Percentiles rank a stretch among this genome's conserved stretches.
Evolutionary conservation across 768 basidiomycete species (phyloP).

Genomic region (Gyrodon lividus): DNA sequence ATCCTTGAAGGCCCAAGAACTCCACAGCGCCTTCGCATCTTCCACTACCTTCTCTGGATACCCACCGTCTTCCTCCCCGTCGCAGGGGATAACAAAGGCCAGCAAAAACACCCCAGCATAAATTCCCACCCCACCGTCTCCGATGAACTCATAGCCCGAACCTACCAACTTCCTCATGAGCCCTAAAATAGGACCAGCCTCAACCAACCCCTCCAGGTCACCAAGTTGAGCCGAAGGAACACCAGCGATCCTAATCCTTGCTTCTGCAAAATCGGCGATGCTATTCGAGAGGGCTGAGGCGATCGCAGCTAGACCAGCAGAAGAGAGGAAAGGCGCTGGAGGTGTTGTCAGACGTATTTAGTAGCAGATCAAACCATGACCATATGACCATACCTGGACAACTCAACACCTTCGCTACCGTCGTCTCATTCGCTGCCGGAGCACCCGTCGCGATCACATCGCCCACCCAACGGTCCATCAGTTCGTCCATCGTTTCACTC

Average conservation of each 20-base stretch:
- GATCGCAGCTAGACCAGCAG: constrained; percentile 14
- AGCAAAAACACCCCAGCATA: constrained; percentile 23
- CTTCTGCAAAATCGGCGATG: constrained; percentile 14
- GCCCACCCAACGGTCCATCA: constrained; percentile 31
- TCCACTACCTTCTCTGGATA: constrained; percentile 8
- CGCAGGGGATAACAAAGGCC: constrained; percentile 16
- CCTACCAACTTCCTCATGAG: constrained; percentile 15
- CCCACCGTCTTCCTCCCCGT: constrained; percentile 6
- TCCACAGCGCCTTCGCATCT: constrained; percentile 34
- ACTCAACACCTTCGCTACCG: constrained; percentile 13
- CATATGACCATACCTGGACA: constrained; percentile 14
- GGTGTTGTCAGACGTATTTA: background rate
- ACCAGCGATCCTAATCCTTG: constrained; percentile 12
- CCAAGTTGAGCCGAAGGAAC: constrained; percentile 1
- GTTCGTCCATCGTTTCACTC: constrained; percentile 43
- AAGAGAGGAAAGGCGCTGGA: constrained; percentile 24
- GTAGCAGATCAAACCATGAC: background rate
- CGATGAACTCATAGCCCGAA: constrained; percentile 21
- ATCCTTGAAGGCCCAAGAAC: constrained; percentile 17
- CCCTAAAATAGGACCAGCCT: constrained; percentile 3
- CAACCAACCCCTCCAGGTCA: background rate
- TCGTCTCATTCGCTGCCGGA: background rate
- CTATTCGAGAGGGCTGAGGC: constrained; percentile 15
- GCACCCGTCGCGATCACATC: background rate
- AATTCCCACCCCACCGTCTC: constrained; percentile 19